phyloP scores from a whole-genome alignment of 2,329 filamentous ascomycete species.

The Dactylellina leptospora region DNA sequence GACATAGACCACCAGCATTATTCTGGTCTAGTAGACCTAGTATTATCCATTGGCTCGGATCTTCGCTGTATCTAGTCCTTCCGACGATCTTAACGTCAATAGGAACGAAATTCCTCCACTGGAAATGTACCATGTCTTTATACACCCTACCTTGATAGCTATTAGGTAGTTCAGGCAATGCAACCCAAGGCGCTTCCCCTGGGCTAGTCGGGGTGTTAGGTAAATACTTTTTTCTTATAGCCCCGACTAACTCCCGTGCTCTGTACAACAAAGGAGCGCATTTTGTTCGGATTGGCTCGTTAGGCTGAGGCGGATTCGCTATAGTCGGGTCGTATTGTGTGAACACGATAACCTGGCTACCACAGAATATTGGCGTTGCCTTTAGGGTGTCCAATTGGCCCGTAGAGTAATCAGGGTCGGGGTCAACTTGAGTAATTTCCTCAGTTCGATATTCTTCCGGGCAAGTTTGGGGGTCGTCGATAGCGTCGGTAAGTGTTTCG shows the following conservation, averaged over 20 bases:
- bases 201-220: neutral
- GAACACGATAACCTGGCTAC: slow-evolving; percentile 17
- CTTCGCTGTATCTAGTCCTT: slow-evolving; percentile 21
- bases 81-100: slow-evolving; percentile 23
- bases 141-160: slow-evolving; percentile 13
- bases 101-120: neutral
- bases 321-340: slow-evolving; percentile 21
- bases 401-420: slow-evolving; percentile 12
- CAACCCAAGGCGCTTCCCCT: neutral
- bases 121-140: neutral
- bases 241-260: neutral
- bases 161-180: neutral
- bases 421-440: slow-evolving; percentile 9
- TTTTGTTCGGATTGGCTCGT: neutral
- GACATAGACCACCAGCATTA: slow-evolving; percentile 1
- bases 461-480: neutral
- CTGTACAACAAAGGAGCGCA: neutral
- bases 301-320: neutral
- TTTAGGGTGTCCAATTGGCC: neutral
- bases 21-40: slow-evolving; percentile 9
- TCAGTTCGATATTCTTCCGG: neutral
- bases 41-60: slow-evolving; percentile 19
- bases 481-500: neutral
- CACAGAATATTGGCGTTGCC: slow-evolving; percentile 32
- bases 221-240: slow-evolving; percentile 20